Conservation (phyloP, 495 filamentous ascomycete genomes). For the Rhypophila decipiens region DNA sequence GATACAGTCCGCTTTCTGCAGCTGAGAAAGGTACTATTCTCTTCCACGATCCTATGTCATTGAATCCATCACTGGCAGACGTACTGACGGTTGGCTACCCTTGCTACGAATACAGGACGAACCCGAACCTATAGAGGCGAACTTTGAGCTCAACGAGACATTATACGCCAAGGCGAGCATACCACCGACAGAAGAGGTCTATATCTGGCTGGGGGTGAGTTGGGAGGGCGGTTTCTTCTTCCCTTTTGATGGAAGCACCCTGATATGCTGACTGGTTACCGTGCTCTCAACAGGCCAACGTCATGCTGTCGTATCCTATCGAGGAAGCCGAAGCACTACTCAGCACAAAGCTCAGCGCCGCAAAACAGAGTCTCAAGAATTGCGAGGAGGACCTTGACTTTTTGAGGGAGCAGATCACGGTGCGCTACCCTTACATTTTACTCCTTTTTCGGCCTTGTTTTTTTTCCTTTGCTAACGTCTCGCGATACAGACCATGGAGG, state of each 20-base stretch:
- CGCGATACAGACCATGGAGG: constrained; percentile 76
- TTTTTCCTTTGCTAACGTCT: not conserved
- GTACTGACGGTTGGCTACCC: not conserved
- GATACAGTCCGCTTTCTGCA: constrained; percentile 85
- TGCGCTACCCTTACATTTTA: constrained; percentile 40
- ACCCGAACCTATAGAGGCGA: constrained; percentile 72
- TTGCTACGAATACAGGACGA: constrained; percentile 24
- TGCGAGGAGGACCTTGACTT: constrained; percentile 98
- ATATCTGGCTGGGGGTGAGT: constrained; percentile 87
- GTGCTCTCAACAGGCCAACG: constrained; percentile 67
- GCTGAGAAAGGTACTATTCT: constrained; percentile 48
- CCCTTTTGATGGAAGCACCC: no score
- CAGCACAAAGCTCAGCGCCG: constrained; percentile 68
- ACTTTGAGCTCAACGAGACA: constrained; percentile 94
- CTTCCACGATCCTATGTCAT: not conserved
- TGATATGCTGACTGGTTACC: not conserved
- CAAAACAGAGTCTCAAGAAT: constrained; percentile 68
- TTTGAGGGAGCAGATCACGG: constrained; percentile 92
- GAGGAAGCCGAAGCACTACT: constrained; percentile 78
- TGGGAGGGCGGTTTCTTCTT: not conserved
- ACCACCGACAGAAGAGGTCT: constrained; percentile 82
- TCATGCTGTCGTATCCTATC: constrained; percentile 93
- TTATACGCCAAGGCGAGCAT: constrained; percentile 84
- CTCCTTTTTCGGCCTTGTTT: no score
- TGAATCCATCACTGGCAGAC: no score